phyloP scores from a whole-genome alignment of 2,329 filamentous ascomycete species.

The Cercospora citrullina region DNA sequence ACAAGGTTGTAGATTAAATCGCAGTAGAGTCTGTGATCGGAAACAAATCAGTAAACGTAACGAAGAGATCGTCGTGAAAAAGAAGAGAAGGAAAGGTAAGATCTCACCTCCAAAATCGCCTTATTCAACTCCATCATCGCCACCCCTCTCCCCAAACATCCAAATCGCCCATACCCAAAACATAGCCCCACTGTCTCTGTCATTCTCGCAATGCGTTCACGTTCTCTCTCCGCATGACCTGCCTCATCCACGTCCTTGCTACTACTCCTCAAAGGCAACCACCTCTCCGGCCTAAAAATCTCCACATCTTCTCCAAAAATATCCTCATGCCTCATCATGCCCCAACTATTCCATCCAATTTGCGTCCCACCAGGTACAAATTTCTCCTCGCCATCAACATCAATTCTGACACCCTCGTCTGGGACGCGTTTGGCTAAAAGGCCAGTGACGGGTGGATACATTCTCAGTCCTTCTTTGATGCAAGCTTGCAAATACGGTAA shows the following conservation, averaged over 20 bases:
- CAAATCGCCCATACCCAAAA: constrained; percentile 42
- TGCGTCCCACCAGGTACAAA: constrained; percentile 41
- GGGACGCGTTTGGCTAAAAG: constrained; percentile 42
- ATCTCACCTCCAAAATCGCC: constrained; percentile 40
- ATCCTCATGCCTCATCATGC: constrained; percentile 40
- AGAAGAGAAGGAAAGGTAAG: neutral
- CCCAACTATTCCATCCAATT: constrained; percentile 44
- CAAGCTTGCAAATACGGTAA: constrained; percentile 51
- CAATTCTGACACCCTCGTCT: constrained; percentile 37
- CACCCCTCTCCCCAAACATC: constrained; percentile 41
- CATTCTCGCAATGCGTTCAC: constrained; percentile 36
- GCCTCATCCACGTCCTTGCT: neutral
- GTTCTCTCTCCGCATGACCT: constrained; percentile 27
- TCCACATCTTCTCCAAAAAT: constrained; percentile 43
- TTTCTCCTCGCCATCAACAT: constrained; percentile 40
- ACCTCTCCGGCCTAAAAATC: constrained; percentile 43
- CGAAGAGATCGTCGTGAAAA: neutral
- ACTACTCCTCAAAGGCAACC: constrained; percentile 27
- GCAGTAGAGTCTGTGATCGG: constrained; percentile 36
- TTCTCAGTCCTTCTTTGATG: constrained; percentile 50
- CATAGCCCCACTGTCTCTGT: constrained; percentile 40
- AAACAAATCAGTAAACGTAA: no score
- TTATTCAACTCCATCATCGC: constrained; percentile 45
- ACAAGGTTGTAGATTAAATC: constrained; percentile 42
- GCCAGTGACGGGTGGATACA: constrained; percentile 48